These are phyloP conservation scores for Medicago lupulina DNA, from an alignment of 306 rosid species.

Conservation along the genomic window DNA sequence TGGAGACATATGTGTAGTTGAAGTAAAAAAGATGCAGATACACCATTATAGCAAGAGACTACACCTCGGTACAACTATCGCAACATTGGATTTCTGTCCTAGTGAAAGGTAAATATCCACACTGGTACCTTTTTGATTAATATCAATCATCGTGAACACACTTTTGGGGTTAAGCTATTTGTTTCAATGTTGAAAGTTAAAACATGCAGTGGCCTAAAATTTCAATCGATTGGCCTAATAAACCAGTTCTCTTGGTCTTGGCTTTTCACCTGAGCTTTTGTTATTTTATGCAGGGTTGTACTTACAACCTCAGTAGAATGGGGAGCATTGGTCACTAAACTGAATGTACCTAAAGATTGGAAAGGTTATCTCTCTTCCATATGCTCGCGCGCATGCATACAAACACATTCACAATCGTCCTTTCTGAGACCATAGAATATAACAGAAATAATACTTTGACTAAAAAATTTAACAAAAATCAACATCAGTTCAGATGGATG, in stretches of 20 bases:
- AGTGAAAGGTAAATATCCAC: constrained; percentile 68
- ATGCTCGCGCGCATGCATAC: background rate
- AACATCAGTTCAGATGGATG: background rate
- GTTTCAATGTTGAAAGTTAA: too few relatives aligned
- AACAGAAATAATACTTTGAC: background rate
- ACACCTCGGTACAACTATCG: constrained; percentile 82
- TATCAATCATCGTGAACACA: background rate
- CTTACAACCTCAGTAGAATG: constrained; percentile 80
- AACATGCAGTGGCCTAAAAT: too few relatives aligned
- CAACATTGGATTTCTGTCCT: constrained; percentile 83
- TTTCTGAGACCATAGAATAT: background rate
- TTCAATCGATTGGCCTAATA: background rate
- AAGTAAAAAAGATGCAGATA: constrained; percentile 91
- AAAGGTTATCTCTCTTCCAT: constrained; percentile 65
- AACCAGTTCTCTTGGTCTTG: constrained; percentile 32
- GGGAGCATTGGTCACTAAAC: constrained; percentile 91
- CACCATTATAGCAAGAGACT: constrained; percentile 86
- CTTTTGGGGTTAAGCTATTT: too few relatives aligned
- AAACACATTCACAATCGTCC: background rate
- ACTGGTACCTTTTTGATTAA: background rate
- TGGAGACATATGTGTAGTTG: constrained; percentile 86
- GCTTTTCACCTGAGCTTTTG: constrained; percentile 17
- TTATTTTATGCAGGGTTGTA: constrained; percentile 64
- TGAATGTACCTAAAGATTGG: constrained; percentile 94
- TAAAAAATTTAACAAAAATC: background rate